These are phyloP conservation scores for Phanerochaete carnosa DNA, from an alignment of 768 basidiomycete species.

Conservation along the genomic window DNA sequence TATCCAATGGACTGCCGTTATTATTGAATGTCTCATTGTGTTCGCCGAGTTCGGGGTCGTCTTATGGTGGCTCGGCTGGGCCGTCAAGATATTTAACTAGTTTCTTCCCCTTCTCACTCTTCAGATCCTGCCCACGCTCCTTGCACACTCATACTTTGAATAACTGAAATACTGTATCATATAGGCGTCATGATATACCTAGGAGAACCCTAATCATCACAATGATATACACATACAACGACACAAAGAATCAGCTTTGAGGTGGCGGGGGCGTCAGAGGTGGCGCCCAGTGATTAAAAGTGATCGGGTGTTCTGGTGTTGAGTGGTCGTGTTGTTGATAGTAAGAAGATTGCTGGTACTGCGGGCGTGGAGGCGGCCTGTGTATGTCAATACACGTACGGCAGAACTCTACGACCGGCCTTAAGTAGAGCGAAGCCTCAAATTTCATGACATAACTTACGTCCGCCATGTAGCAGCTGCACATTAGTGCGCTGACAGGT, in stretches of 20 bases:
- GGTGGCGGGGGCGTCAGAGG: neutral
- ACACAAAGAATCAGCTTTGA: neutral
- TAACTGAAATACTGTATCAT: constrained; percentile 1
- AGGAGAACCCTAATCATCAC: neutral
- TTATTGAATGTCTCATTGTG: constrained; percentile 56
- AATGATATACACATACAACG: neutral
- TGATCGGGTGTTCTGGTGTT: neutral
- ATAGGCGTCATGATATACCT: constrained; percentile 2
- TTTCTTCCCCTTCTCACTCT: neutral
- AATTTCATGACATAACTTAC: constrained; percentile 40
- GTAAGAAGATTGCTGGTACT: neutral
- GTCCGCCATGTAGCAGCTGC: constrained; percentile 71
- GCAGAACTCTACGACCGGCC: constrained; percentile 5
- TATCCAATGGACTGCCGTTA: constrained; percentile 64
- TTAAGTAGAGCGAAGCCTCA: neutral
- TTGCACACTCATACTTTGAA: neutral
- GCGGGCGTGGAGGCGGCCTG: neutral
- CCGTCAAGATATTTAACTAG: constrained; percentile 46
- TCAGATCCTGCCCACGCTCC: neutral
- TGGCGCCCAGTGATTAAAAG: neutral
- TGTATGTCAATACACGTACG: constrained; percentile 6
- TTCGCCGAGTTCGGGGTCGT: constrained; percentile 55
- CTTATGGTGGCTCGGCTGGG: constrained; percentile 78
- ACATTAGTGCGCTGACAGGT: constrained; percentile 66
- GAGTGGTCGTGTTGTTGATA: no score